Evolutionary conservation across 78 protist species (phyloP).

Genomic region (Dictyostelium citrinum): DNA sequence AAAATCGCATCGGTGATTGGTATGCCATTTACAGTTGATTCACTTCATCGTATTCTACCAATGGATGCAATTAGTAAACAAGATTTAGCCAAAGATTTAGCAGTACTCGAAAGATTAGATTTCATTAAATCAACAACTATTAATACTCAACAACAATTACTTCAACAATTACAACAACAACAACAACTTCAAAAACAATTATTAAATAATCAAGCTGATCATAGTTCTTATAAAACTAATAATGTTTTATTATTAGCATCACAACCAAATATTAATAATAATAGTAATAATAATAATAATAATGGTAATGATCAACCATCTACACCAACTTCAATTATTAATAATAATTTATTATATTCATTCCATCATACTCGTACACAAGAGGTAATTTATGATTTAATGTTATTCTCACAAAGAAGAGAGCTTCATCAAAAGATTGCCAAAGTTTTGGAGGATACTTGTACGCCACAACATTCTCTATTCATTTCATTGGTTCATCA

Average conservation of each 20-base stretch:
- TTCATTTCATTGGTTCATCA: constrained; percentile 63
- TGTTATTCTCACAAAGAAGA: constrained; percentile 76
- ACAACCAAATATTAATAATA: not conserved
- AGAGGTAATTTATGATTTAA: constrained; percentile 78
- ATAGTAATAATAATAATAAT: not conserved
- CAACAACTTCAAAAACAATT: constrained; percentile 11
- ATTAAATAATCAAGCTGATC: not conserved
- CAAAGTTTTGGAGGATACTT: constrained; percentile 1
- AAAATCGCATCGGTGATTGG: constrained; percentile 80
- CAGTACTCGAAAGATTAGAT: not conserved
- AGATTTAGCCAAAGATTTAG: constrained; percentile 24
- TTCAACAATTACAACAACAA: constrained; percentile 24
- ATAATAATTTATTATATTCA: constrained; percentile 3
- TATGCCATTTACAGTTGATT: constrained; percentile 46
- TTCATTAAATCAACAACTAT: constrained; percentile 27
- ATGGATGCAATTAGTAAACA: constrained; percentile 4
- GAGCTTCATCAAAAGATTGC: constrained; percentile 83
- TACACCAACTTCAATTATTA: not conserved
- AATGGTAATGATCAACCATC: not conserved
- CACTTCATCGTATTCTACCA: constrained; percentile 19
- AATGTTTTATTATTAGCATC: not conserved
- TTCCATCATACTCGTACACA: constrained; percentile 53
- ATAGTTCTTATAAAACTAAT: not conserved
- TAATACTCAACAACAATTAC: constrained; percentile 10
- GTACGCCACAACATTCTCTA: constrained; percentile 40